Evolutionary conservation across 305 asterid species (phyloP).

Genomic region (Vinca major): DNA sequence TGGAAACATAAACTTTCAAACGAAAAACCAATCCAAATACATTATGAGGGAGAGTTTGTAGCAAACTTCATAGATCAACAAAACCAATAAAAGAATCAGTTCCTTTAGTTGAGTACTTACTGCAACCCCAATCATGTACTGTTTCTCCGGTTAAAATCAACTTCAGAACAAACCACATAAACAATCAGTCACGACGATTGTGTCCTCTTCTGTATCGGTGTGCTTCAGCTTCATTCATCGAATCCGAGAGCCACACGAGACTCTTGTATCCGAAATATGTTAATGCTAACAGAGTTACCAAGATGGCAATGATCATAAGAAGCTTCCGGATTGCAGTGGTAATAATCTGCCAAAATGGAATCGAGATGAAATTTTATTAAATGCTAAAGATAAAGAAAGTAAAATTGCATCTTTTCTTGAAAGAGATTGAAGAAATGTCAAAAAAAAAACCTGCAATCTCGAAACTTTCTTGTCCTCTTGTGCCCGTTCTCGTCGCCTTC

Average conservation of each 20-base stretch:
- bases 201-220: conserved; percentile 40
- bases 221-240: conserved; percentile 67
- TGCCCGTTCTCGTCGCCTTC: conserved; percentile 42
- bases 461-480: conserved; percentile 48
- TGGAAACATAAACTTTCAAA: no score
- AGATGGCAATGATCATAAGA: conserved; percentile 31
- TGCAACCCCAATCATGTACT: no score
- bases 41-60: no score
- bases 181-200: conserved; percentile 24
- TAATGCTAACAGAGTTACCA: conserved; percentile 26
- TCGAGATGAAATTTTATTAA: neutral
- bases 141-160: no score
- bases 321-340: conserved; percentile 27
- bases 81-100: no score
- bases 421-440: neutral
- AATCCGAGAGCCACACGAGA: conserved; percentile 61
- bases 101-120: no score
- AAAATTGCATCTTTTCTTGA: neutral
- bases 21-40: no score
- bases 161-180: no score
- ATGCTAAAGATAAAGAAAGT: neutral
- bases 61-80: no score
- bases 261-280: conserved; percentile 51
- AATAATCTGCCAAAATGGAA: conserved; percentile 35
- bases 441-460: conserved; percentile 44